Conservation (phyloP, 2,329 filamentous ascomycete species). For the Nemania bipapillata region DNA sequence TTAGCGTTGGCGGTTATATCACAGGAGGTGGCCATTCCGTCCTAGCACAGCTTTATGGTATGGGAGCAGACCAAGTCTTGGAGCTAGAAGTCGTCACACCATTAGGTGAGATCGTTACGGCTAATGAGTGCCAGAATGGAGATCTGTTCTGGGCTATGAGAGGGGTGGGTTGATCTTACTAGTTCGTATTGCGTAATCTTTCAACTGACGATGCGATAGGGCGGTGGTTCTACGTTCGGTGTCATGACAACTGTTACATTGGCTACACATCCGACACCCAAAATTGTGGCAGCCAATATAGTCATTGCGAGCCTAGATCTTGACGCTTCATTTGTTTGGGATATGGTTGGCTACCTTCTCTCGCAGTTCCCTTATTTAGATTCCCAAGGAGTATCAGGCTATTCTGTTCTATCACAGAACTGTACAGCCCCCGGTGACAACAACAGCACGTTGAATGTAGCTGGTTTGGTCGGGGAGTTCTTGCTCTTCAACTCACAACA, state of each 20-base stretch:
- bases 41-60: slow-evolving; percentile 63
- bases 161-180: slow-evolving; percentile 56
- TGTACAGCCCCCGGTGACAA: slow-evolving; percentile 35
- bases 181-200: not conserved
- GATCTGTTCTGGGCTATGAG: slow-evolving; percentile 73
- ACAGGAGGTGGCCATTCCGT: slow-evolving; percentile 70
- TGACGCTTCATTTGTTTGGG: slow-evolving; percentile 50
- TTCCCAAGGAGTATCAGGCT: slow-evolving; percentile 63
- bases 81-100: slow-evolving; percentile 67
- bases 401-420: slow-evolving; percentile 56
- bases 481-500: slow-evolving; percentile 53
- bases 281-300: slow-evolving; percentile 42
- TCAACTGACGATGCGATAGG: slow-evolving; percentile 50
- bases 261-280: slow-evolving; percentile 58
- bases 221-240: slow-evolving; percentile 69
- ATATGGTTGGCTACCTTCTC: slow-evolving; percentile 58
- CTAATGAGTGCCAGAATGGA: slow-evolving; percentile 62
- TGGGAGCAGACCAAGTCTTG: slow-evolving; percentile 70
- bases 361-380: slow-evolving; percentile 59
- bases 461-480: slow-evolving; percentile 52
- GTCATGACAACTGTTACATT: slow-evolving; percentile 68
- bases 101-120: slow-evolving; percentile 59
- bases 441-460: slow-evolving; percentile 15
- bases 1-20: slow-evolving; percentile 69
- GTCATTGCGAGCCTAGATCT: slow-evolving; percentile 47